Percentiles rank a stretch among this genome's conserved stretches.
These are phyloP conservation scores for Arthrinium phaeospermum DNA, from an alignment of 2,329 filamentous ascomycete species.

Conservation along the genomic window DNA sequence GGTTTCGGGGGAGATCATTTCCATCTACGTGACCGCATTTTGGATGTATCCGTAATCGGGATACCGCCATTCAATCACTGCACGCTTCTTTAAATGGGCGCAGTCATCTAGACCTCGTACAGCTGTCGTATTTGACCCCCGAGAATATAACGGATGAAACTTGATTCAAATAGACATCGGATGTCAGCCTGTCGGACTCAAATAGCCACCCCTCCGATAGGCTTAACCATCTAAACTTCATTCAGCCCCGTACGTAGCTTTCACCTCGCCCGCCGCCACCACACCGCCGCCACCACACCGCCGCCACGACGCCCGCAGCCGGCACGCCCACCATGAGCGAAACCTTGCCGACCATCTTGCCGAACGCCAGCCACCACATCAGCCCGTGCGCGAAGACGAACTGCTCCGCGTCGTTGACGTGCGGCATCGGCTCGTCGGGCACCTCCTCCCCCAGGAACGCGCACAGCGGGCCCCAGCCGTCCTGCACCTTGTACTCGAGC, in stretches of 20 bases:
- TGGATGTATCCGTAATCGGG: background rate
- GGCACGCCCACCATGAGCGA: conserved; percentile 9
- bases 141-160: background rate
- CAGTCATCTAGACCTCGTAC: background rate
- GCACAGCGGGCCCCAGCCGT: conserved; percentile 45
- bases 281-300: conserved; percentile 1
- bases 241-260: background rate
- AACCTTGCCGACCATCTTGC: conserved; percentile 15
- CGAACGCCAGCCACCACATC: conserved; percentile 5
- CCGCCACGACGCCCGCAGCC: background rate
- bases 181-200: no score
- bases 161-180: background rate
- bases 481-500: conserved; percentile 40
- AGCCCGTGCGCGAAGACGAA: background rate
- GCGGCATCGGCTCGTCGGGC: conserved; percentile 46
- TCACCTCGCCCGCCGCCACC: background rate
- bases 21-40: no score
- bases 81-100: background rate
- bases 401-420: conserved; percentile 49
- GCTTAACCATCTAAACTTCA: background rate
- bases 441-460: conserved; percentile 42
- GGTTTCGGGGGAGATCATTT: no score
- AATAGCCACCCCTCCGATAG: no score
- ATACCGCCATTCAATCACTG: background rate
- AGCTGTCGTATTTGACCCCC: background rate